Base-by-base conservation (phyloP, 1,139 yeast species). In the Candida anutae region DNA sequence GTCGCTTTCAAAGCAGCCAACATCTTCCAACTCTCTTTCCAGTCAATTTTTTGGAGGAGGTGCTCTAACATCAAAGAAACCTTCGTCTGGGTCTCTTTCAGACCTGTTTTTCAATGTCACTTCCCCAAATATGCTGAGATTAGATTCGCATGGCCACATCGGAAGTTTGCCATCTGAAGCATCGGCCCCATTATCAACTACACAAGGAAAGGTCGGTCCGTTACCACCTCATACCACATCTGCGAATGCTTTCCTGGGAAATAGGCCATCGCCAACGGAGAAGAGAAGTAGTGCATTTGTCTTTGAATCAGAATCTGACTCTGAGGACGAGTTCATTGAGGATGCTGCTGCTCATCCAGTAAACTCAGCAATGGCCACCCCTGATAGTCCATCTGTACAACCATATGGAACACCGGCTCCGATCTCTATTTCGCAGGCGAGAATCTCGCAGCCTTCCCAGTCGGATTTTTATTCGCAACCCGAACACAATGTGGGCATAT, bases 171-270 rank as follows among this genome's bases (percentile, higher is more conserved):
- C 22, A 9, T 12, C 22, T 12, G 15, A 11, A 20, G 10, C 27
- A 13, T 10, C 3, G 8, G 13, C 22, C 17, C 23, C 13, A 21
- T 21, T 21, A 8, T 17, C 10, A 21, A 24, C 21, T 23, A 45
- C 62, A 6, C 61, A 54, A 28, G 41, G 46, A 13, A 62, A 62
- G 36, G 37, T 69, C 5, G 50, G 64, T 5, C 67, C 69, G 10
- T 52, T 63, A 30, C 70, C 70, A 6, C 71, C 72, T 3, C 63
- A 59, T 28, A 63, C 69, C 9, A 64, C 69, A 1, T 58, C 68
- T 4, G 62, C 63, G 22, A 62, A 62, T 41, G 70, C 69, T 13
- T 60, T 62, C 35, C 50, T 48, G 57, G 62, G 57, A 12, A 47
- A 41, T 15, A 9, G 16, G 9, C 15, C 6, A 22, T 22, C 10